Conservation (phyloP, 2,329 filamentous ascomycete species). For the Aureobasidium sp. region DNA sequence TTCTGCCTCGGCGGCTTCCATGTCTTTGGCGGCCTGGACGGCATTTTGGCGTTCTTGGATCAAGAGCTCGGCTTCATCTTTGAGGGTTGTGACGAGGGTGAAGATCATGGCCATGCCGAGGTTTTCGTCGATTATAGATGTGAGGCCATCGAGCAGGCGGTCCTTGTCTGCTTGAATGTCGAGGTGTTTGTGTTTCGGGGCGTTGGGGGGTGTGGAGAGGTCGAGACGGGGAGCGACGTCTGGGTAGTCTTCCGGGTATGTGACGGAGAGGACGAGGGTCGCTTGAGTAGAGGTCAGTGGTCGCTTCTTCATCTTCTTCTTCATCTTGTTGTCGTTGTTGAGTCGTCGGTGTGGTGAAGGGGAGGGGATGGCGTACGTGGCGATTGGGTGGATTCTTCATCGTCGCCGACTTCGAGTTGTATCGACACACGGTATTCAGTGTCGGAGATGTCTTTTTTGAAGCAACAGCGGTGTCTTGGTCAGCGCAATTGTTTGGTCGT, state of each 20-base stretch:
- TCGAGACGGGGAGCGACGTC: slow-evolving; percentile 80
- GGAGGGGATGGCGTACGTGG: slow-evolving; percentile 42
- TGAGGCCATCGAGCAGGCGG: slow-evolving; percentile 61
- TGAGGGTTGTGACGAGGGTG: slow-evolving; percentile 76
- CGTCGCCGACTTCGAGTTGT: slow-evolving; percentile 67
- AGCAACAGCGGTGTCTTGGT: too few species aligned
- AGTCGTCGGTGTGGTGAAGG: not conserved
- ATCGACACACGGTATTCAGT: slow-evolving; percentile 82
- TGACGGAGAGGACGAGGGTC: slow-evolving; percentile 72
- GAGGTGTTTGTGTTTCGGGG: slow-evolving; percentile 63
- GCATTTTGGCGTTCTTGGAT: slow-evolving; percentile 66
- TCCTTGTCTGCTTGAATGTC: slow-evolving; percentile 74
- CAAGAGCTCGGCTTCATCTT: slow-evolving; percentile 83
- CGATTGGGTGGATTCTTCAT: slow-evolving; percentile 50
- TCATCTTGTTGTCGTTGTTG: not conserved
- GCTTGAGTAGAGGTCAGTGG: slow-evolving; percentile 34
- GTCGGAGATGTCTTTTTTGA: slow-evolving; percentile 74
- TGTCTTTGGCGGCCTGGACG: slow-evolving; percentile 47
- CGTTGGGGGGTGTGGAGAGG: slow-evolving; percentile 65
- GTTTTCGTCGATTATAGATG: slow-evolving; percentile 79
- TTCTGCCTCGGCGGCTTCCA: slow-evolving; percentile 58
- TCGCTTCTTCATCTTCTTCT: not conserved
- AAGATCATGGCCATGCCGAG: slow-evolving; percentile 98
- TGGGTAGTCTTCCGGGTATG: slow-evolving; percentile 85
- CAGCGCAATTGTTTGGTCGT: not conserved